Base-by-base conservation (phyloP, 345 rosid genomes). In the Gossypioides kirkii region DNA sequence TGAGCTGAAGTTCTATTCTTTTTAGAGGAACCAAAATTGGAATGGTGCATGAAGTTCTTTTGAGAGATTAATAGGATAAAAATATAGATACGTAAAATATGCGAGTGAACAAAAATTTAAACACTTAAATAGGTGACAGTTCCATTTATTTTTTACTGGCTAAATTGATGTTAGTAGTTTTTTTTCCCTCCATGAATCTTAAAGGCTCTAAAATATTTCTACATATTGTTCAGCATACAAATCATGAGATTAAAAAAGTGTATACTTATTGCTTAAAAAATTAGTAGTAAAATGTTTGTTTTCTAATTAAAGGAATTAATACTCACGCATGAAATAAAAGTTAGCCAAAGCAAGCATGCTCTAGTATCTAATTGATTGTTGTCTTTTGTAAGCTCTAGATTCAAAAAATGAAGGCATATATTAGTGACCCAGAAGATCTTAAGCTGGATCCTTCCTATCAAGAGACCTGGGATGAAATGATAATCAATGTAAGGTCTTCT, bases 331-430 rank as follows among this genome's bases (percentile, higher is more conserved):
- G 63, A 46, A 49, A 49, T 23, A 38, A 23, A n/a, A 46, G 59
- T 74, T 32, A 61, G 42, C 56, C 12, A 78, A 69, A 58, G 36
- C 49, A 49, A 52, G 80, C 78, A 54, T 50, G 23, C 53, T 41
- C 1, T 56, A 28, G 73, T 65, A 79, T 80, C 86, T 87, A 80
- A 86, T 79, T 86, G 84, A 60, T 77, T 80, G 53, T 85, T 74
- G 76, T 81, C 77, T 82, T 82, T 87, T 90, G 87, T 84, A 94
- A 94, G 98, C 90, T 88, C 93, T 94, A 94, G 98, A 89, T 94
- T 86, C 97, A 96, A 83, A 94, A 94, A 85, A 91, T 94, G 97
- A 94, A 91, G 98, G 96, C 98, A 9, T 94, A 94, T 92, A 81
- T 94, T 82, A 84, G 86, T 67, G 98, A 94, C 83, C 89, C 98